Percentiles rank a stretch among this genome's conserved stretches.
These are phyloP conservation scores for Tricholoma sp. DNA, from an alignment of 768 basidiomycete genomes.

Conservation along the genomic window DNA sequence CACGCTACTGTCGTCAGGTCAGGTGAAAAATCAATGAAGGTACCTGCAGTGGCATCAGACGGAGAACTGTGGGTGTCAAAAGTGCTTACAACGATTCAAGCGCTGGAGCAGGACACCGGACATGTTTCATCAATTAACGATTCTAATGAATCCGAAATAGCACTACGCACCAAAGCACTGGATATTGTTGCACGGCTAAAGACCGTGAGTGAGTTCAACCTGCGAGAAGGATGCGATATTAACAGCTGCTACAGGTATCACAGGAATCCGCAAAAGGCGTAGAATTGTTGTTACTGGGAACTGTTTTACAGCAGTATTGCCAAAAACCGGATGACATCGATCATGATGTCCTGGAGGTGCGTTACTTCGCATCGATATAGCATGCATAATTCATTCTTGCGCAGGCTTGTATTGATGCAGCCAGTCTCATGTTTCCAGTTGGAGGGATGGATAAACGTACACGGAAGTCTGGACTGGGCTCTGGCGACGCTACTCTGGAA, in stretches of 20 bases:
- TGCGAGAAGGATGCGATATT: background rate
- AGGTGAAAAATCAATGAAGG: conserved; percentile 49
- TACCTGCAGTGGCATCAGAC: conserved; percentile 58
- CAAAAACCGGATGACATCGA: conserved; percentile 48
- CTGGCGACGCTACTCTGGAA: conserved; percentile 38
- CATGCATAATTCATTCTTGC: conserved; percentile 1
- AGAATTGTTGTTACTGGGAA: conserved; percentile 65
- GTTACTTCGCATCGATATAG: background rate
- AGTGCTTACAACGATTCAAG: conserved; percentile 49
- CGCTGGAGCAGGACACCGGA: conserved; percentile 62
- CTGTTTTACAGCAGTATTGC: conserved; percentile 70
- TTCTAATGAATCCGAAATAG: conserved; percentile 49
- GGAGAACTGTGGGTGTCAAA: conserved; percentile 79
- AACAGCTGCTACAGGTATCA: conserved; percentile 24
- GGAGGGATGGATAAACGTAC: conserved; percentile 36
- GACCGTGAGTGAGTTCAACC: conserved; percentile 29
- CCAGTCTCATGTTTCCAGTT: conserved; percentile 45
- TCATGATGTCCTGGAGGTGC: conserved; percentile 59
- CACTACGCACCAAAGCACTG: conserved; percentile 40
- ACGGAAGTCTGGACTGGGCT: conserved; percentile 30
- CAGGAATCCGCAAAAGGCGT: conserved; percentile 61
- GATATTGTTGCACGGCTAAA: conserved; percentile 37
- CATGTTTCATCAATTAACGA: conserved; percentile 53
- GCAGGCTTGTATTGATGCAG: conserved; percentile 61
- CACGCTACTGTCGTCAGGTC: conserved; percentile 48